Evolutionary conservation across 2,329 filamentous ascomycete species (phyloP).

Genomic region (Iodosphaeria phyllophila): DNA sequence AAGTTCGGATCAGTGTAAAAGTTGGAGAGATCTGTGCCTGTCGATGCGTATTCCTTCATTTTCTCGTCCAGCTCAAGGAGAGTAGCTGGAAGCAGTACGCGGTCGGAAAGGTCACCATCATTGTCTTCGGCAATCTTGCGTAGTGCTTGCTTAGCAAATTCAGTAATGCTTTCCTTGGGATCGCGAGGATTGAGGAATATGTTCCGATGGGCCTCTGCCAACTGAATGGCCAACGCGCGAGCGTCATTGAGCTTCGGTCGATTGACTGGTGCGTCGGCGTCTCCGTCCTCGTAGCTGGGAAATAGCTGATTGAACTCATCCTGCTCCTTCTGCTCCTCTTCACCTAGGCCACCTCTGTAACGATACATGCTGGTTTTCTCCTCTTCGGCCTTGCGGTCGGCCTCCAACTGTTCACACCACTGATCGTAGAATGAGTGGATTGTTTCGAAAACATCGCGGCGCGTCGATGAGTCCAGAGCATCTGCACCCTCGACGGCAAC

Average conservation of each 20-base stretch:
- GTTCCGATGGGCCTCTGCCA: slow-evolving; percentile 40
- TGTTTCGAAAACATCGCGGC: slow-evolving; percentile 40
- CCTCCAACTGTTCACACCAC: slow-evolving; percentile 61
- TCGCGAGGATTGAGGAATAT: slow-evolving; percentile 27
- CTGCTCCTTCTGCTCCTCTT: slow-evolving; percentile 55
- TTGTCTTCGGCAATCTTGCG: slow-evolving; percentile 16
- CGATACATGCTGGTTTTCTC: slow-evolving; percentile 62
- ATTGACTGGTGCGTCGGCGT: slow-evolving; percentile 17
- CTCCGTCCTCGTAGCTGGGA: slow-evolving; percentile 49
- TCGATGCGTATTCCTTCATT: slow-evolving; percentile 24
- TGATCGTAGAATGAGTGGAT: slow-evolving; percentile 59
- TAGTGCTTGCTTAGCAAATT: slow-evolving; percentile 24
- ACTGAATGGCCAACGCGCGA: slow-evolving; percentile 34
- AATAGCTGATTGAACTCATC: slow-evolving; percentile 68
- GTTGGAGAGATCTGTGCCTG: slow-evolving; percentile 31
- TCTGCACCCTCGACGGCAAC: slow-evolving; percentile 27
- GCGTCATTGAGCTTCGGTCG: slow-evolving; percentile 17
- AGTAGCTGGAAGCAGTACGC: slow-evolving; percentile 43
- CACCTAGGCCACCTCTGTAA: slow-evolving; percentile 60
- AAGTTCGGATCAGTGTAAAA: slow-evolving; percentile 79
- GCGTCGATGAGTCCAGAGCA: slow-evolving; percentile 20
- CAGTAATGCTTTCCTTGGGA: slow-evolving; percentile 21
- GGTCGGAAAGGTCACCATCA: slow-evolving; percentile 20
- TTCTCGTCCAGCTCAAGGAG: slow-evolving; percentile 47
- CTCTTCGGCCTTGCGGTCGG: slow-evolving; percentile 59